Percentiles rank a stretch among this genome's conserved stretches.
Evolutionary conservation across 225 moss, liverwort and hornwort genomes (phyloP).

Genomic region (Anthoceros angustus): DNA sequence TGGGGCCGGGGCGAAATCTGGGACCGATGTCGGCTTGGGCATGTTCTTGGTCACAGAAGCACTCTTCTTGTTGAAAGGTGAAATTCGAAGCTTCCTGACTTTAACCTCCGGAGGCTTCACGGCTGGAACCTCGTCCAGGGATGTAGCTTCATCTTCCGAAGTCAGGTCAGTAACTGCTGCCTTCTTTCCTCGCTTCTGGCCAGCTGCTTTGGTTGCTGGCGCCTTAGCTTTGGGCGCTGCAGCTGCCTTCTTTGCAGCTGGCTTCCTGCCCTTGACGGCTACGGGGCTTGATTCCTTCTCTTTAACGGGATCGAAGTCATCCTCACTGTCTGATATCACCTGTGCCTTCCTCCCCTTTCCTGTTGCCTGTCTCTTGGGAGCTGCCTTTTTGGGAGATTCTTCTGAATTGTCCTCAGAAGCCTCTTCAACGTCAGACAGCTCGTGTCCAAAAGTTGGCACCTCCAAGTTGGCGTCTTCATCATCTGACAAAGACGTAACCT

Average conservation of each 20-base stretch:
- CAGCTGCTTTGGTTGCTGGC: not conserved
- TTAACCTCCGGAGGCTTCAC: slow-evolving; percentile 18
- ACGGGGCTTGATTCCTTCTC: not conserved
- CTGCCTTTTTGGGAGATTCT: not conserved
- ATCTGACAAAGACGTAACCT: not conserved
- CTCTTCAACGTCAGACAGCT: not conserved
- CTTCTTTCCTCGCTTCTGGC: slow-evolving; percentile 29
- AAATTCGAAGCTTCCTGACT: slow-evolving; percentile 25
- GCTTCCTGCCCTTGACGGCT: not conserved
- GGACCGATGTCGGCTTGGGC: slow-evolving; percentile 2
- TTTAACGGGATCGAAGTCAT: not conserved
- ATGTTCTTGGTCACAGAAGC: slow-evolving; percentile 13
- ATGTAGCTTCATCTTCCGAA: slow-evolving; percentile 3
- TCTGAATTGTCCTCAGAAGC: not conserved
- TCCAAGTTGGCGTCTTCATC: not conserved
- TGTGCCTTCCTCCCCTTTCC: not conserved
- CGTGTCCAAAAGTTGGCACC: not conserved
- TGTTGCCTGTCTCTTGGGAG: not conserved
- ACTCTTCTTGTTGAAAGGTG: slow-evolving; percentile 37
- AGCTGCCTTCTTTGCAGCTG: slow-evolving; percentile 24
- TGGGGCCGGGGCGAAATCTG: not conserved
- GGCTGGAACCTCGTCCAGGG: not conserved
- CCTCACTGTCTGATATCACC: not conserved
- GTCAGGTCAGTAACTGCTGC: slow-evolving; percentile 9
- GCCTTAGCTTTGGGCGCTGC: slow-evolving; percentile 5